Base-by-base conservation (phyloP, 345 rosid genomes). In the Gossypium raimondii region DNA sequence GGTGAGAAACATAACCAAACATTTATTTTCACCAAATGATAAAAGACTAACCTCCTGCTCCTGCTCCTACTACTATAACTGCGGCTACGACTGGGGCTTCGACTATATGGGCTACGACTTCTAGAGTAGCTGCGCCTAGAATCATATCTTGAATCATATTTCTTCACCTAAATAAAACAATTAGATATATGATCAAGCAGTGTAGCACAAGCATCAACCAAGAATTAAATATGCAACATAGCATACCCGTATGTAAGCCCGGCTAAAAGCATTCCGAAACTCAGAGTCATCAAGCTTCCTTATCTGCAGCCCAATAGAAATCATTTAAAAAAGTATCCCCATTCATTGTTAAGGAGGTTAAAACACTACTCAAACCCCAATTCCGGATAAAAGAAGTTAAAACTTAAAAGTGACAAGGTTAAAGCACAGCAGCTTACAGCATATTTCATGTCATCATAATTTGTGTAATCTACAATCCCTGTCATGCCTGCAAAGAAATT, bases 401-500 rank as follows among this genome's bases (percentile, higher is more conserved):
- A 71, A 64, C 73, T 75, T 43, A 41, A 11, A 57, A 13, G 11
- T 11, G 3, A 9, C 43, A 77, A n/a, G n/a, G 27, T 34, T 53
- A 65, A 67, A 60, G 18, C 72, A 13, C 18, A 25, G 71, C 7
- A 80, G 85, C 97, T 89, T 84, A 95, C 99, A 29, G 99, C 98
- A 70, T 90, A 92, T 81, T 87, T 91, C 99, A 95, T 91, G 79
- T 90, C 98, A 67, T 95, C 97, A 81, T 93, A 90, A 79, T 77
- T 89, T 73, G 87, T 89, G 78, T 95, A 95, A 72, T 93, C 99
- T 25, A 90, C 97, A 82, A 95, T 89, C 48, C 99, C 99, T 0
- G 90, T 83, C 84, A 89, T 87, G 53, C 97, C 99, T 95, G 86
- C 81, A 84, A 62, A 77, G 10, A 29, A 25, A 77, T 10, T 55